Percentiles rank a stretch among this genome's conserved stretches.
phyloP scores from a whole-genome alignment of 2,329 filamentous ascomycete species.

The Aspergillus sp. region DNA sequence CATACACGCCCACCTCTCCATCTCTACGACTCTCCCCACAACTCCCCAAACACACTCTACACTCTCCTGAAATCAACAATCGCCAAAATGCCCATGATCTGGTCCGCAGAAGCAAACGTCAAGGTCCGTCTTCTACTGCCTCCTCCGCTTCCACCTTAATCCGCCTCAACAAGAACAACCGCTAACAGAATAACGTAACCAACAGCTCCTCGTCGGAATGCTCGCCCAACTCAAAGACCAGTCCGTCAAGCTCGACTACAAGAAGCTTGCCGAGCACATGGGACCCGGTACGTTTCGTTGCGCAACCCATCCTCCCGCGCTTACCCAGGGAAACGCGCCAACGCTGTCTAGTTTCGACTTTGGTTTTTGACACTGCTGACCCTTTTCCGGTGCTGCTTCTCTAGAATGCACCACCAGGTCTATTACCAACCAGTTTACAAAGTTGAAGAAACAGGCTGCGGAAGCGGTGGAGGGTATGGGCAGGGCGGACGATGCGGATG shows the following conservation, averaged over 20 bases:
- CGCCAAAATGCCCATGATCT: neutral
- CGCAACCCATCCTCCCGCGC: too few relatives aligned
- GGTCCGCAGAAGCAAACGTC: neutral
- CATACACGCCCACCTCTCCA: too few relatives aligned
- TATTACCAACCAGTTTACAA: neutral
- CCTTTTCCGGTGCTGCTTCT: too few relatives aligned
- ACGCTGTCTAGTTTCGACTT: too few relatives aligned
- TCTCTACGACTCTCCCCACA: too few relatives aligned
- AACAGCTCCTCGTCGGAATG: conserved; percentile 8
- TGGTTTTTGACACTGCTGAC: too few relatives aligned
- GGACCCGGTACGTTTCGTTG: conserved; percentile 1
- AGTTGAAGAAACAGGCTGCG: neutral
- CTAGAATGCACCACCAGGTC: neutral
- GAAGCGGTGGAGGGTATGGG: neutral
- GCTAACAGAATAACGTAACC: neutral
- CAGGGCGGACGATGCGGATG: neutral
- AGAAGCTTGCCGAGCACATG: conserved; percentile 7
- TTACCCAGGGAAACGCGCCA: too few relatives aligned
- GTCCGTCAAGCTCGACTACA: conserved; percentile 5
- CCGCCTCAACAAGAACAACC: too few relatives aligned
- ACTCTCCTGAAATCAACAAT: neutral
- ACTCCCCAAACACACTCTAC: neutral
- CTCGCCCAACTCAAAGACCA: neutral
- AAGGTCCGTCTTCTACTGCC: neutral
- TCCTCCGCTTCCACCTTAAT: too few relatives aligned